Conservation (phyloP, 306 rosid genomes). For the Heteromeles arbutifolia region DNA sequence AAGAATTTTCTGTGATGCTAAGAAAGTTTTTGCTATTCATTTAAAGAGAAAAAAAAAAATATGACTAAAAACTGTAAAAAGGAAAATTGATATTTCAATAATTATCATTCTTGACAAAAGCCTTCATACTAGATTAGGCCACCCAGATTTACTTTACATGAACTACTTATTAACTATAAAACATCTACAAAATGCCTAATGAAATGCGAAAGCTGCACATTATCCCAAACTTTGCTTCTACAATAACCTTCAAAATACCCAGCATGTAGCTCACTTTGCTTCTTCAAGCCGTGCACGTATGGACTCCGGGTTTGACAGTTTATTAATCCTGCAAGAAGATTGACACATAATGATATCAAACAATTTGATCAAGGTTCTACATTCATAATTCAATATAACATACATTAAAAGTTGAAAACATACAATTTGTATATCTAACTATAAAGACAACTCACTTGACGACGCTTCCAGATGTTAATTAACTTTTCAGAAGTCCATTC, state of each 20-base stretch:
- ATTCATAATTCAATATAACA: background rate
- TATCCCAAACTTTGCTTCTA: background rate
- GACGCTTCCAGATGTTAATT: slow-evolving; percentile 33
- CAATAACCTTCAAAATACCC: background rate
- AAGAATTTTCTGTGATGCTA: background rate
- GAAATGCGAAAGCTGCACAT: slow-evolving; percentile 1
- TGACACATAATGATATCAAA: background rate
- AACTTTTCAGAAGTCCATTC: slow-evolving; percentile 77
- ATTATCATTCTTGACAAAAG: background rate
- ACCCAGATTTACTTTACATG: background rate
- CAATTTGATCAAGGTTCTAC: background rate
- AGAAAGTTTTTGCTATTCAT: background rate
- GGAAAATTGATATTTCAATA: background rate
- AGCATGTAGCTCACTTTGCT: slow-evolving; percentile 36
- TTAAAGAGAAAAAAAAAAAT: background rate
- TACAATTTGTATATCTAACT: background rate
- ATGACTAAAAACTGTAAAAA: background rate
- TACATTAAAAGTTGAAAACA: background rate
- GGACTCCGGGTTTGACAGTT: slow-evolving; percentile 29
- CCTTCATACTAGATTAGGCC: background rate
- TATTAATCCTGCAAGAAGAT: slow-evolving; percentile 45
- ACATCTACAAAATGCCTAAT: background rate
- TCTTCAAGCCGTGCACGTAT: slow-evolving; percentile 51
- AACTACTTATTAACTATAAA: background rate
- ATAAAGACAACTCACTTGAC: slow-evolving; percentile 40